Percentiles rank a stretch among this genome's conserved stretches.
Conservation (phyloP, 495 filamentous ascomycete genomes). For the Neurospora terricola region DNA sequence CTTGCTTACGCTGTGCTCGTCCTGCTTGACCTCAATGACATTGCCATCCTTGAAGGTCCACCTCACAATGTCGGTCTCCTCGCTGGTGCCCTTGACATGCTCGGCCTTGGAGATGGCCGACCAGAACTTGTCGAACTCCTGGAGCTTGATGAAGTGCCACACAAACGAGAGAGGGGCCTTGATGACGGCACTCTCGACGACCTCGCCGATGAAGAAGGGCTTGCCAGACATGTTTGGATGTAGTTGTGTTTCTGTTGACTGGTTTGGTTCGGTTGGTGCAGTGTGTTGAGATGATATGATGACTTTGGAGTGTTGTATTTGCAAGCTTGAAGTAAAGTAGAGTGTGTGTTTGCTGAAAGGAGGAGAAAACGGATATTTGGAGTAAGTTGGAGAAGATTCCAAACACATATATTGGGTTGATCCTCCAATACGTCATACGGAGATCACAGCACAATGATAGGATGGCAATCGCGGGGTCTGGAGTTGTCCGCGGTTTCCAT, state of each 20-base stretch:
- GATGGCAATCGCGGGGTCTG: not conserved
- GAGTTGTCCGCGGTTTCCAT: not conserved
- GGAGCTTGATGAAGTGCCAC: constrained; percentile 61
- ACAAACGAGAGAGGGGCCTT: constrained; percentile 48
- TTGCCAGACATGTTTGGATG: constrained; percentile 1
- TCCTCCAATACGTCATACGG: not conserved
- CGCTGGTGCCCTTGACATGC: constrained; percentile 44
- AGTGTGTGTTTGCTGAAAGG: not conserved
- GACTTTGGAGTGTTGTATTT: not conserved
- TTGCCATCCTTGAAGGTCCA: constrained; percentile 59
- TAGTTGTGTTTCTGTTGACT: not conserved
- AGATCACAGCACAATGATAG: not conserved
- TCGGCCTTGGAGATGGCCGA: constrained; percentile 43
- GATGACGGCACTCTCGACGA: constrained; percentile 56
- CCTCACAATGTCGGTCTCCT: constrained; percentile 52
- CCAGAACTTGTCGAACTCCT: constrained; percentile 53
- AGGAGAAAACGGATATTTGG: not conserved
- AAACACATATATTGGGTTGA: not conserved
- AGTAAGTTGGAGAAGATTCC: not conserved
- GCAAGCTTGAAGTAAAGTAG: not conserved
- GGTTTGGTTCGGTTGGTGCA: not conserved
- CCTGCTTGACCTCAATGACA: constrained; percentile 56
- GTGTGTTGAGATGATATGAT: not conserved
- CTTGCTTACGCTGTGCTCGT: constrained; percentile 53
- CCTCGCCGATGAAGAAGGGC: constrained; percentile 50